phyloP scores from a whole-genome alignment of 257 asterid genomes.

The Nicotiana attenuata region DNA sequence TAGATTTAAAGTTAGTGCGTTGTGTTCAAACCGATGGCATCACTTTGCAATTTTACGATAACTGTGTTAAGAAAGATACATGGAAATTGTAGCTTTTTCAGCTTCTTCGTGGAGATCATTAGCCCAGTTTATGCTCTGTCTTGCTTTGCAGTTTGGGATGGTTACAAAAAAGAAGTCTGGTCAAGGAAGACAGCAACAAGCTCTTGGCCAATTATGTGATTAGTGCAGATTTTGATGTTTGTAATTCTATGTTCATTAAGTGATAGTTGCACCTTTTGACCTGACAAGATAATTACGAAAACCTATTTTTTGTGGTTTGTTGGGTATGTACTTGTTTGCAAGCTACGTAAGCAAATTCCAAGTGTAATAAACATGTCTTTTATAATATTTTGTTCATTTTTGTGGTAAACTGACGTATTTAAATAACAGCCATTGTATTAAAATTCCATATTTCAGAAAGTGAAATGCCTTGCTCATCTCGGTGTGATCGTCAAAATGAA shows the following conservation, averaged over 20 bases:
- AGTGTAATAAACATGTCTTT: background rate
- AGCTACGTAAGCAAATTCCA: background rate
- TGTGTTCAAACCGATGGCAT: background rate
- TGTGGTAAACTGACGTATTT: background rate
- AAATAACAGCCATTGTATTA: background rate
- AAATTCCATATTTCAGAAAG: background rate
- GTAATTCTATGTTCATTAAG: background rate
- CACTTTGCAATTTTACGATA: background rate
- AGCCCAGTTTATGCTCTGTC: background rate
- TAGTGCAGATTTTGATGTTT: background rate
- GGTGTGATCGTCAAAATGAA: background rate
- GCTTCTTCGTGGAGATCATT: background rate
- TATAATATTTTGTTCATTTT: background rate
- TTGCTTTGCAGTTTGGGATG: background rate
- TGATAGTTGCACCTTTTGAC: background rate
- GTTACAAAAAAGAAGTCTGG: background rate
- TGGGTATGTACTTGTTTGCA: background rate
- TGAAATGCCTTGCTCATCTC: background rate
- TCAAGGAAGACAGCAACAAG: background rate
- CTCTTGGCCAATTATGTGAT: background rate
- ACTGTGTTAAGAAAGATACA: background rate
- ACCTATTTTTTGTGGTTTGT: background rate
- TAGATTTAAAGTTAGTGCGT: background rate
- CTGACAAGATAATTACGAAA: background rate
- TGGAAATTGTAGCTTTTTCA: background rate